A percentile compares a stretch with the other conserved stretches of the same genome.
These are phyloP conservation scores for Margaritispora aquatica DNA, from an alignment of 495 filamentous ascomycete genomes.

Conservation along the genomic window DNA sequence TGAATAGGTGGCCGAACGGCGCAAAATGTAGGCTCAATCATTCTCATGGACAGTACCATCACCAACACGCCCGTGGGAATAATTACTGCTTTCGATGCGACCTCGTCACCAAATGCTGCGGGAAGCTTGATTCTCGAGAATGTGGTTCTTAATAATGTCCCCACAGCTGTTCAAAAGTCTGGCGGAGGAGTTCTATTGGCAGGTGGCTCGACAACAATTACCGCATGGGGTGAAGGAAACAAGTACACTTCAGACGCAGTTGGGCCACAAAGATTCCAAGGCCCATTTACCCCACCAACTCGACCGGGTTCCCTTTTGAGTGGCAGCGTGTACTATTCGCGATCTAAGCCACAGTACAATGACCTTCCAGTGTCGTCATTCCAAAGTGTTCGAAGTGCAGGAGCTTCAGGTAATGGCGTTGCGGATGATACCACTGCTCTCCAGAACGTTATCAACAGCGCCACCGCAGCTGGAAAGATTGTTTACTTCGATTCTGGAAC, in stretches of 20 bases:
- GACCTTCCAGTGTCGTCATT: constrained; percentile 44
- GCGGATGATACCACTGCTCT: constrained; percentile 60
- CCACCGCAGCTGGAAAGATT: constrained; percentile 30
- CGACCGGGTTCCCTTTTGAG: constrained; percentile 33
- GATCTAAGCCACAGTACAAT: constrained; percentile 52
- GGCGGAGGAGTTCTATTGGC: constrained; percentile 41
- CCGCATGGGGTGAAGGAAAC: constrained; percentile 40
- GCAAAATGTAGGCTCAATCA: constrained; percentile 51
- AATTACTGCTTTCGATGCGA: constrained; percentile 32
- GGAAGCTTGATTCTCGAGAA: constrained; percentile 60
- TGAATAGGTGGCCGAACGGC: constrained; percentile 37
- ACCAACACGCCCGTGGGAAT: constrained; percentile 41
- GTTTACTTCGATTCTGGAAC: constrained; percentile 34
- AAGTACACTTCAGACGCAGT: constrained; percentile 38
- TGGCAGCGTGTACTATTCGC: constrained; percentile 26
- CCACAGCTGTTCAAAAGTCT: constrained; percentile 47
- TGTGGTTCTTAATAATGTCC: constrained; percentile 42
- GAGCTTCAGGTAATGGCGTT: constrained; percentile 62
- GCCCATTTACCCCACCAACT: constrained; percentile 32
- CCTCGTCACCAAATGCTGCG: constrained; percentile 42
- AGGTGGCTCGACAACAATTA: constrained; percentile 46
- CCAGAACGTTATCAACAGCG: constrained; percentile 31
- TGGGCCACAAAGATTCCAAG: constrained; percentile 30
- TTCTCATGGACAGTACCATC: constrained; percentile 59
- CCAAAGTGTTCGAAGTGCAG: constrained; percentile 48